Evolutionary conservation across 202 grass and related monocot species (phyloP), one percentile per base, ranked within the genome.

Genomic region (Brachypodium distachyon): DNA sequence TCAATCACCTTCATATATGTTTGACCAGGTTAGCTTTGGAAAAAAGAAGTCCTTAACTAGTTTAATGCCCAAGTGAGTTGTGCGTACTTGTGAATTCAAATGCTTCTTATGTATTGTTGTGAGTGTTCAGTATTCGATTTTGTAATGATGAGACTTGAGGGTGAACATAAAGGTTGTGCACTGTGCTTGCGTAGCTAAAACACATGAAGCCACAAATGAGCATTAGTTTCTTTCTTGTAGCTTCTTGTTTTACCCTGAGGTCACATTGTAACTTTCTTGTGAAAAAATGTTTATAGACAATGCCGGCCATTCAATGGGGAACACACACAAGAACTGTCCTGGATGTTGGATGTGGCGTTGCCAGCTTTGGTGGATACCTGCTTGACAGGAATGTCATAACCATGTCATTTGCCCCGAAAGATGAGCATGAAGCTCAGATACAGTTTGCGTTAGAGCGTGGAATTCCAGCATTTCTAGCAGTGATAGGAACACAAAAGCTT

Each of bases 391-490:
- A 95, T 88, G 95, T 85, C 25, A 90, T 94, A 71, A 94, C 95
- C 21, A 90, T 98, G 89, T 98, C 95, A 43, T 76, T 98, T 77
- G 95, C 91, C 26, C 95, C 95, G 66, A 92, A 98, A 79, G 91
- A 98, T 68, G 95, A 98, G 86, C 91, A 98, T 60, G 87, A 98
- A 77, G 91, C 95, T 67, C 91, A 98, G 82, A 98, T 98, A 86
- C 87, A 98, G 43, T 98, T 98, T 76, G 89, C 91, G 31, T 79
- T 98, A 34, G 95, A 98, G 77, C 87, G 91, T 14, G 95, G 95
- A 41, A 95, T 98, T 86, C 95, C 89, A 52, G 87, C 95, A 44
- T 90, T 98, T 74, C 75, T 98, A 51, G 88, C 85, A 46, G 91
- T 98, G 31, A 98, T 95, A 29, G 91, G 83, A 61, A 95, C 95